These are phyloP conservation scores for Sporodiniella umbellata DNA, from an alignment of 371 early-diverging fungal genomes.

Conservation along the genomic window DNA sequence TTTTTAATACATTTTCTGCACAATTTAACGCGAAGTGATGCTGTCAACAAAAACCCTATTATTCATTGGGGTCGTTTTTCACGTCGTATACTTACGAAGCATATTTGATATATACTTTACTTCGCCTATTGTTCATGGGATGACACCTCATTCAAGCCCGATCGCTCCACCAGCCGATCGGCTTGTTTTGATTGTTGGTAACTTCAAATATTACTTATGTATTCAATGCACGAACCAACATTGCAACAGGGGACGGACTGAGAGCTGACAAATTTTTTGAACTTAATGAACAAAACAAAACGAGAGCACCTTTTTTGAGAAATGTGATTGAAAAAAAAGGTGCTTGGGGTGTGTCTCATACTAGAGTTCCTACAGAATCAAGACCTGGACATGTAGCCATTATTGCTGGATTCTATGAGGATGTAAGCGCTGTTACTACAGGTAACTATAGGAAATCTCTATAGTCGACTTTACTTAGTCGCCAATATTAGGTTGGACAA, in stretches of 20 bases:
- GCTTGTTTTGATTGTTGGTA: slow-evolving; percentile 86
- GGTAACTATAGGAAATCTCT: slow-evolving; percentile 36
- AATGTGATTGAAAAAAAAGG: slow-evolving; percentile 61
- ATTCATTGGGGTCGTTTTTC: slow-evolving; percentile 85
- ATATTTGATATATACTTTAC: slow-evolving; percentile 98
- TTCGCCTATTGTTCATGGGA: slow-evolving; percentile 96
- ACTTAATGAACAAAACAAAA: slow-evolving; percentile 39
- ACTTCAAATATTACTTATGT: no score
- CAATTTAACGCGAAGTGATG: no score
- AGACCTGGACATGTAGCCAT: slow-evolving; percentile 97
- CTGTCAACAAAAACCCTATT: slow-evolving; percentile 54
- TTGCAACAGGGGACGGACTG: slow-evolving; percentile 89
- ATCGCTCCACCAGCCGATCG: slow-evolving; percentile 83
- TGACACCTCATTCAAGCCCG: slow-evolving; percentile 75
- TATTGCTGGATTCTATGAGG: slow-evolving; percentile 97
- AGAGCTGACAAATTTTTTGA: slow-evolving; percentile 91
- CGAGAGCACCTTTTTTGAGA: slow-evolving; percentile 76
- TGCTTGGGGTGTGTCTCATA: slow-evolving; percentile 92
- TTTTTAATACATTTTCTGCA: no score
- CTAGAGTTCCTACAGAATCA: slow-evolving; percentile 96
- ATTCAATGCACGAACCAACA: no score
- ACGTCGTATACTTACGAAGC: slow-evolving; percentile 81
- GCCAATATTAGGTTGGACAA: slow-evolving; percentile 90
- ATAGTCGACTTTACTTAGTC: no score
- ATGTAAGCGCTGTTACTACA: slow-evolving; percentile 95